These are phyloP conservation scores for Mycena albidolilacea DNA, from an alignment of 768 basidiomycete species.

Conservation along the genomic window DNA sequence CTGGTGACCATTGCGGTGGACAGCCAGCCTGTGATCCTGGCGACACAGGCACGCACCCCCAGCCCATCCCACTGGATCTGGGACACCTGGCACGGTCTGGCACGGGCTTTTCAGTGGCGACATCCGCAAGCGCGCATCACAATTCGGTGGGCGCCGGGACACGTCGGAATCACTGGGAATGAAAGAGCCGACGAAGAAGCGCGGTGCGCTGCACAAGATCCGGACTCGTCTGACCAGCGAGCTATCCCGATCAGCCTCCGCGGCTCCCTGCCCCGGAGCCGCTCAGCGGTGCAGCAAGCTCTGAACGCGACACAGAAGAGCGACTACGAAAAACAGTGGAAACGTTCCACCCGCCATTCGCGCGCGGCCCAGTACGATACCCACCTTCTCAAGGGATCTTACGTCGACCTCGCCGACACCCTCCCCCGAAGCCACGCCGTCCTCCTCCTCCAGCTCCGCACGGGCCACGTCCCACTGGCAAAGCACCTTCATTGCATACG, in stretches of 20 bases:
- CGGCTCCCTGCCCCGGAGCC: constrained; percentile 18
- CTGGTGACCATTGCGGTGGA: constrained; percentile 35
- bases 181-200: too few relatives aligned
- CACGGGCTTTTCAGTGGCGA: neutral
- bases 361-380: too few relatives aligned
- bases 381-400: too few relatives aligned
- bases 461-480: too few relatives aligned
- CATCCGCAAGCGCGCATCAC: constrained; percentile 17
- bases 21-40: constrained; percentile 41
- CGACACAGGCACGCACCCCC: neutral
- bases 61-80: constrained; percentile 27
- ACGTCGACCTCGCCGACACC: too few relatives aligned
- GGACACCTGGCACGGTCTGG: neutral
- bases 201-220: constrained; percentile 31
- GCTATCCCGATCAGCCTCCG: neutral
- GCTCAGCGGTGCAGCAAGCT: neutral
- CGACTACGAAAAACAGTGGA: too few relatives aligned
- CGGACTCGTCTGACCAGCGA: neutral
- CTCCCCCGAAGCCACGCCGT: too few relatives aligned
- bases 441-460: too few relatives aligned
- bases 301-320: constrained; percentile 1
- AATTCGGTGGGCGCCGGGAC: constrained; percentile 41
- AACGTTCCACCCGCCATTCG: too few relatives aligned
- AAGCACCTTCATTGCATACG: too few relatives aligned
- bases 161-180: constrained; percentile 39